Base-by-base conservation (phyloP, 352 stramenopile species). In the Pythium rishiriense region DNA sequence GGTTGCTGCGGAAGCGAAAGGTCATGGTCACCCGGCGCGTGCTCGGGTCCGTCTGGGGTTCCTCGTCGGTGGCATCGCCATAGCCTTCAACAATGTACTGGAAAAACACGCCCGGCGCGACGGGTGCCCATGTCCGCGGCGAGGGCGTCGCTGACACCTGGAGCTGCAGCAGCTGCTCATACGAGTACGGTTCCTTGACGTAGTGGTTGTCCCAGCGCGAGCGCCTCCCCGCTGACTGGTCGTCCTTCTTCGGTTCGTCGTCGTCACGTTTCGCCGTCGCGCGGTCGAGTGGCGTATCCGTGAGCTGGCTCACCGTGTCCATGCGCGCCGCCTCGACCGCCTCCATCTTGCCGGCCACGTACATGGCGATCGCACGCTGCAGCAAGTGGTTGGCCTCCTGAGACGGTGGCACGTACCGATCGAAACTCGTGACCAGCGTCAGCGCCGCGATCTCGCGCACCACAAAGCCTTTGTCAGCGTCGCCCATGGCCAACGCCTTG, bases 301-400 rank as follows among this genome's bases (percentile, higher is more conserved):
- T 55, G 57, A 88, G 65, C 43, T 82, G 74, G 70, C 87, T 87
- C 54, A 73, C 52, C 1, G 64, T 71, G 54, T 76, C 65, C 47
- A 73, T 77, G 29, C 58, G 47, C 33, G 46, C 21, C 19, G 61
- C 71, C n/a, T n/a, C n/a, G n/a, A n/a, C n/a, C n/a, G n/a, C n/a
- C 42, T 74, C 61, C n/a, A 88, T 64, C 33, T 73, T 63, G 21
- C 81, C 68, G 19, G 66, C 64, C 47, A 87, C 47, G 58, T 87
- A 78, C 39, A 79, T 43, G 12, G 74, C 62, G 58, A 88, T 83
- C 54, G 79, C 79, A 52, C 81, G 84, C 62, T 85, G 76, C 43
- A 87, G 64, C 48, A 85, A 45, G 43, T 83, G 62, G 54, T 78
- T 83, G 48, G 79, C 71, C 55, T 83, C 54, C 5, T 83, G 65